Evolutionary conservation across 495 filamentous ascomycete species (phyloP), one percentile per base, ranked within the genome.

Genomic region (Cenococcum geophilum): DNA sequence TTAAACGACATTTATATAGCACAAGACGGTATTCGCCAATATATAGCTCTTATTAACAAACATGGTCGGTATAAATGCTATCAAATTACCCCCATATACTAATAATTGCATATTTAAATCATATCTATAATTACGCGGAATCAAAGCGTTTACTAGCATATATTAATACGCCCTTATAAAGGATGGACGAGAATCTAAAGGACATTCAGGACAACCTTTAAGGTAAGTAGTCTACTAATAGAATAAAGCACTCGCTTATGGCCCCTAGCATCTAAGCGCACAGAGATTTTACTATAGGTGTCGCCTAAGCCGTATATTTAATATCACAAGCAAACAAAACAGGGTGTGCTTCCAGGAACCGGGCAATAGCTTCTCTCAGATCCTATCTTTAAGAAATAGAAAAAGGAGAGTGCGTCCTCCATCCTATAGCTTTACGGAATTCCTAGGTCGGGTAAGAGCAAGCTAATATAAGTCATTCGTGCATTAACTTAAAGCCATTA

Each of bases 371-470:
- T 71, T 57, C 60, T 71, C 5, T 57, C 51, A 0, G 34, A 70
- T 34, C 58, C 60, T 18, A 25, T 49, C 32, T 72, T 69, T 36
- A 21, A 58, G 10, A 47, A 59, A 21, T 73, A 65, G 70, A 61
- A 65, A 53, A 40, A 69, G 4, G 60, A 65, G n/a, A 73, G 71
- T 42, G 42, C 49, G 6, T 73, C 71, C 18, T 67, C 68, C 10
- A 60, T 73, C 50, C 60, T 73, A 4, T 72, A 68, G 71, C 64
- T 73, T 12, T 70, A 70, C 64, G 71, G 71, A 1, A 72, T 71
- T 48, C 58, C 64, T 23, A 70, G 70, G 10, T 72, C 71, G 10
- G 71, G 71, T 4, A 73, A 73, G 61, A 71, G 55, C 47, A 71
- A 70, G 43, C 54, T 73, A 22, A n/a, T 48, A 6, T 48, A 14